Evolutionary conservation across 192 early-diverging fungal genomes (phyloP).

Genomic region (Backusella sp.): DNA sequence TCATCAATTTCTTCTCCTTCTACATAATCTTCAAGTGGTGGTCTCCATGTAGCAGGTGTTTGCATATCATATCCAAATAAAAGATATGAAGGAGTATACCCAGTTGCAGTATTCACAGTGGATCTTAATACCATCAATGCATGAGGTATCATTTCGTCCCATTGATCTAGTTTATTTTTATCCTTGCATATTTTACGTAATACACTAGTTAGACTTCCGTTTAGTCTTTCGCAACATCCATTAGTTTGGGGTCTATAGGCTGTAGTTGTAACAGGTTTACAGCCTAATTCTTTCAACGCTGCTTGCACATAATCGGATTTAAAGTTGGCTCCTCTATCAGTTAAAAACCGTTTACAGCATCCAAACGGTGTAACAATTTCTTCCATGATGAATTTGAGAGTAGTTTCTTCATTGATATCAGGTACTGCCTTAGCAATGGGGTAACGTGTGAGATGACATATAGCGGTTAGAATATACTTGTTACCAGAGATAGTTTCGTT

Average conservation of each 20-base stretch:
- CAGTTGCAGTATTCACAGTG: slow-evolving; percentile 10
- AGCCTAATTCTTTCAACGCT: background rate
- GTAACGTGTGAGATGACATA: slow-evolving; percentile 27
- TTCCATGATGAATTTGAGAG: background rate
- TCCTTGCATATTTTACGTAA: slow-evolving; percentile 11
- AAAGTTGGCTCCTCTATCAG: slow-evolving; percentile 20
- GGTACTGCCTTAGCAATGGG: slow-evolving; percentile 15
- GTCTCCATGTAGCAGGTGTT: slow-evolving; percentile 14
- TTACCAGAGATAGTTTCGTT: slow-evolving; percentile 7
- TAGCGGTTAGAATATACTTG: slow-evolving; percentile 24
- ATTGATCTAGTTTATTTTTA: background rate
- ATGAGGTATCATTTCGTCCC: background rate
- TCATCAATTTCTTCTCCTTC: background rate
- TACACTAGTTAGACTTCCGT: slow-evolving; percentile 9
- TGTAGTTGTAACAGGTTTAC: slow-evolving; percentile 14
- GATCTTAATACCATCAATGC: slow-evolving; percentile 13
- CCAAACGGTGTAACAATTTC: slow-evolving; percentile 9
- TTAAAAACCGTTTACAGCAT: slow-evolving; percentile 2
- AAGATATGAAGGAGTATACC: slow-evolving; percentile 1
- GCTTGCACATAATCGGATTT: background rate
- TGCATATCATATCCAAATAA: slow-evolving; percentile 16
- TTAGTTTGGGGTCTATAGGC: slow-evolving; percentile 18
- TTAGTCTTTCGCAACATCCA: slow-evolving; percentile 18
- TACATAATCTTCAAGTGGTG: background rate
- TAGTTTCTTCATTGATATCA: background rate